Base-by-base conservation (phyloP, 1,284 basidiomycete genomes). In the Apiotrichum mycotoxinovorans region DNA sequence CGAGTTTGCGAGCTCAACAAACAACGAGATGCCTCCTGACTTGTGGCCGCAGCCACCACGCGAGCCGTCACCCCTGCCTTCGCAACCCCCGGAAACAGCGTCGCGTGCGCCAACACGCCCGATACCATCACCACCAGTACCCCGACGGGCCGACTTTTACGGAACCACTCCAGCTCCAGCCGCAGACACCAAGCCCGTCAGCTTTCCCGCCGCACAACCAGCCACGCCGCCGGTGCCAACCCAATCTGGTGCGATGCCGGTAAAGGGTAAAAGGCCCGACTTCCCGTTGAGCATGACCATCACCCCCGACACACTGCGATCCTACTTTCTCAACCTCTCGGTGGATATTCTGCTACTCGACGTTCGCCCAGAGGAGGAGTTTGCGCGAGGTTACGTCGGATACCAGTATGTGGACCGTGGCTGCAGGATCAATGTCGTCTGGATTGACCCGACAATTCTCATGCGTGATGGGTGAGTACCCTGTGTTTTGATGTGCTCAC, bases 371-470 rank as follows among this genome's bases (percentile, higher is more conserved):
- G 81, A 91, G 40, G 83, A 83, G 4, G 87, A 90, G 57, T 94
- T 87, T 66, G 84, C 89, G 61, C 77, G 70, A 11, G 88, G 87
- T 52, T 85, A 87, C 61, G 87, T 97, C 55, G 83, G 82, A 52
- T 71, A 73, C 23, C 83, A 86, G 53, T 72, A 70, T 45, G 62
- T 67, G 49, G 50, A 51, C 33, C 64, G 66, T 38, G 69, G 66
- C 40, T 85, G 86, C 9, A 58, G 58, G 40, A 58, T 73, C 26
- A 66, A 68, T 20, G 81, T 87, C 1, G 86, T 93, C 2, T 95
- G 91, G 77, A 82, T 97, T 37, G 93, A 97, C 73, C 90, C 91
- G 8, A 83, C 83, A 1, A 83, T 92, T 3, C 79, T 95, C 35
- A 70, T 80, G 57, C 82, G 89, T 41, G 78, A 83, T 56, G 83